Evolutionary conservation across 2,329 filamentous ascomycete genomes (phyloP), one percentile per base, ranked within the genome.

Genomic region (Microdochium paspali): DNA sequence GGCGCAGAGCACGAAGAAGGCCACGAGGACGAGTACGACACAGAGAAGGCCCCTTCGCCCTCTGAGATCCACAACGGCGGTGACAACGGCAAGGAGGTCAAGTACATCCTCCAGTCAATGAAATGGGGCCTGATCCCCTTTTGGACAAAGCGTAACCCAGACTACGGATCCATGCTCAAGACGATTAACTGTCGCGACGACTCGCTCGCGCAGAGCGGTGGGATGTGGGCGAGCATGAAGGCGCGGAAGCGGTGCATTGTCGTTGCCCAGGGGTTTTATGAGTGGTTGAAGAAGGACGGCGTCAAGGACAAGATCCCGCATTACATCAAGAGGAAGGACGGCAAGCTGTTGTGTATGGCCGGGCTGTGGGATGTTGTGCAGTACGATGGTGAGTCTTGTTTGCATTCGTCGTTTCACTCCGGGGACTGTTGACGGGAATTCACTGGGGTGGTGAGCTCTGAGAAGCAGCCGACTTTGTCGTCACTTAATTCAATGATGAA

Each of bases 151-250:
- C 77, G 84, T 12, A 82, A 82, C 46, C 87, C 89, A 0, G 82
- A 89, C 59, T 91, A 93, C 58, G 74, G 78, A 24, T 81, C 82
- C 1, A 74, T 89, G 64, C 76, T 95, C 73, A 88, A 85, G 60
- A 95, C 90, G 0, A 97, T 97, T 65, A 97, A 98, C 66, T 97
- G 91, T 63, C 83, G 91, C 3, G 87, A 91, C 59, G 91, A 97
- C 65, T 93, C 88, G 1, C 71, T 97, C 20, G 73, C 79, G 5
- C 78, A 84, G 10, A 76, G 84, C 9, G 79, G 82, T 4, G 90
- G 90, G 10, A 87, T 97, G 82, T 97, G 93, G 93, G 85, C 79
- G 39, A 81, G 79, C 1, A 94, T 97, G 86, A 96, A 96, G 68
- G 81, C 83, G 51, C 80, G 77, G 55, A 95, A 96, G 67, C 77